phyloP scores from a whole-genome alignment of 78 protist species.

The Mantamonas sphyraenae region DNA sequence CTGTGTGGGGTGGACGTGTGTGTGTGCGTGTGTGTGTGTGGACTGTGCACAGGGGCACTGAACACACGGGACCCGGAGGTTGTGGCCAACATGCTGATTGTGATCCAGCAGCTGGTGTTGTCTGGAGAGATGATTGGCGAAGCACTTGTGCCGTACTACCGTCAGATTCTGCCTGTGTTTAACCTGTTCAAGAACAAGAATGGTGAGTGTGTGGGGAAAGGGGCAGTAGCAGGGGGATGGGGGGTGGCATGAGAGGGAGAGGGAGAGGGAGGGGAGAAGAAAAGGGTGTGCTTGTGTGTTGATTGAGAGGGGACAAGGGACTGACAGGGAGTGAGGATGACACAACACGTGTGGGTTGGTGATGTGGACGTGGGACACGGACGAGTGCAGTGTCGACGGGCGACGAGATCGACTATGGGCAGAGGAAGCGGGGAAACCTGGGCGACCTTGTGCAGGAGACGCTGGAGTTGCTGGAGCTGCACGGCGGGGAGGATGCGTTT shows the following conservation, averaged over 20 bases:
- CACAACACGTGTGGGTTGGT: no score
- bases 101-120: constrained; percentile 73
- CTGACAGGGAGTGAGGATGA: no score
- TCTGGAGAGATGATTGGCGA: constrained; percentile 69
- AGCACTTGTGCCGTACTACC: constrained; percentile 84
- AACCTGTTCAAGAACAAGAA: constrained; percentile 71
- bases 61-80: constrained; percentile 82
- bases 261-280: no score
- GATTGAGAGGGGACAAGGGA: no score
- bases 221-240: no score
- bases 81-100: constrained; percentile 62
- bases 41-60: no score
- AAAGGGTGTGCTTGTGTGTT: no score
- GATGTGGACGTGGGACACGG: no score
- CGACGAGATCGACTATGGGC: constrained; percentile 79
- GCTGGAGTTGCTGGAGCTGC: constrained; percentile 64
- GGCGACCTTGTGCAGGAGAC: constrained; percentile 88
- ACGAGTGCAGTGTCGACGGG: no score
- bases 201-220: constrained; percentile 18
- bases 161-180: constrained; percentile 88
- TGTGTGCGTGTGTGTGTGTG: no score
- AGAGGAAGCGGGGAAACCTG: constrained; percentile 58
- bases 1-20: no score
- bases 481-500: constrained; percentile 78
- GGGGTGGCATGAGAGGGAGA: no score